Conservation (phyloP, 1,284 basidiomycete genomes). For the Apiotrichum akiyoshidainum region DNA sequence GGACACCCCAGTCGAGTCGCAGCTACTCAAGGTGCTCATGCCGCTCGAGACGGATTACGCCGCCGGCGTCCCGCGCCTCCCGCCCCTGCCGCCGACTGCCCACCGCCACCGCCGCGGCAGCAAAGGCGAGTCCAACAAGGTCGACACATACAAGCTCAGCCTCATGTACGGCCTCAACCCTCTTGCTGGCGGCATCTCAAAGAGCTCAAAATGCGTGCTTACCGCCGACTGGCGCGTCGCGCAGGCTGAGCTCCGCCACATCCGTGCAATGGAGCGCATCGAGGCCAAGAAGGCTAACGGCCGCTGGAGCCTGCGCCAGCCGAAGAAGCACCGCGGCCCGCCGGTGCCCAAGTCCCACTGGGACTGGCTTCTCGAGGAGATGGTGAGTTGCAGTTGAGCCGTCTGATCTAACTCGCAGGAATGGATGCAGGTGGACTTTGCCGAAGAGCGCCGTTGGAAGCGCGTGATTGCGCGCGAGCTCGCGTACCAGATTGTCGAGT, state of each 20-base stretch:
- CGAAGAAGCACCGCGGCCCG: slow-evolving; percentile 86
- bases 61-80: slow-evolving; percentile 33
- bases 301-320: slow-evolving; percentile 90
- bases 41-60: slow-evolving; percentile 39
- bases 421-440: slow-evolving; percentile 95
- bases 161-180: slow-evolving; percentile 39
- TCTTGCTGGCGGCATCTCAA: slow-evolving; percentile 31
- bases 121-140: slow-evolving; percentile 27
- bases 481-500: slow-evolving; percentile 78
- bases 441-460: slow-evolving; percentile 93
- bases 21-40: slow-evolving; percentile 31
- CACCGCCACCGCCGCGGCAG: slow-evolving; percentile 25
- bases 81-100: slow-evolving; percentile 26
- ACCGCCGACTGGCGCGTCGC: slow-evolving; percentile 56
- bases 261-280: slow-evolving; percentile 78
- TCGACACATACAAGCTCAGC: slow-evolving; percentile 37
- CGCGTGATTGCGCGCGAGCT: slow-evolving; percentile 76
- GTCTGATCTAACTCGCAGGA: slow-evolving; percentile 57
- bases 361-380: slow-evolving; percentile 95
- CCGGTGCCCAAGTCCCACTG: slow-evolving; percentile 81
- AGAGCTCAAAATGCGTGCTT: slow-evolving; percentile 41
- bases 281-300: slow-evolving; percentile 77
- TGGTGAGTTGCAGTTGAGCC: slow-evolving; percentile 59
- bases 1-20: slow-evolving; percentile 13
- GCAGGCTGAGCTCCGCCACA: slow-evolving; percentile 67